A percentile compares a stretch with the other conserved stretches of the same genome.
Evolutionary conservation across 495 filamentous ascomycete genomes (phyloP).

Genomic region (Neurospora pannonica): DNA sequence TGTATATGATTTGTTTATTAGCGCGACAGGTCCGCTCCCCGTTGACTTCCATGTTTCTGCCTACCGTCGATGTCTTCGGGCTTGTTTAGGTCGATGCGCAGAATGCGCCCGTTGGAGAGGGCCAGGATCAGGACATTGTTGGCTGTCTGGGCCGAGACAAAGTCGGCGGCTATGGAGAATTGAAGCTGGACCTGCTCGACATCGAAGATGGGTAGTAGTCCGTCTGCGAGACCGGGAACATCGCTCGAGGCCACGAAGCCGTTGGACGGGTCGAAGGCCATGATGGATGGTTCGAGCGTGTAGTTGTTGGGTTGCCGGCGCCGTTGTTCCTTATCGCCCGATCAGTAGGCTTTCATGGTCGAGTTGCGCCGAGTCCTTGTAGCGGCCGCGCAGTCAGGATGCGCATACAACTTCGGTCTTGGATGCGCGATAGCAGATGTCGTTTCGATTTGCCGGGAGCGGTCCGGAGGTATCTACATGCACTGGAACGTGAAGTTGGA

Average conservation of each 20-base stretch:
- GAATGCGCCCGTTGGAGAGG: conserved; percentile 75
- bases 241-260: conserved; percentile 41
- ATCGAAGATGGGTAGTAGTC: conserved; percentile 79
- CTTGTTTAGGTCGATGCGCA: conserved; percentile 87
- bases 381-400: neutral
- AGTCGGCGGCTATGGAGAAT: conserved; percentile 84
- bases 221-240: conserved; percentile 47
- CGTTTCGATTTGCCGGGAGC: neutral
- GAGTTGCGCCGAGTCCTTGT: neutral
- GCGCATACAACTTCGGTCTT: neutral
- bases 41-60: conserved; percentile 6
- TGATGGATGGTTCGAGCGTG: conserved; percentile 9
- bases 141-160: conserved; percentile 91
- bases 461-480: neutral
- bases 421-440: neutral
- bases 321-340: neutral
- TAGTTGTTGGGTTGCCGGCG: neutral
- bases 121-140: conserved; percentile 94
- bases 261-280: conserved; percentile 41
- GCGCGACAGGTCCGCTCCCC: neutral
- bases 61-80: conserved; percentile 92
- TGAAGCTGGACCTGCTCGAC: conserved; percentile 83
- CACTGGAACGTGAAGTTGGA: neutral
- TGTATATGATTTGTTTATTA: conserved; percentile 22
- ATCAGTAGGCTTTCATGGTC: neutral